Evolutionary conservation across 2,329 filamentous ascomycete species (phyloP).

Genomic region (Ustilaginoidea virens): DNA sequence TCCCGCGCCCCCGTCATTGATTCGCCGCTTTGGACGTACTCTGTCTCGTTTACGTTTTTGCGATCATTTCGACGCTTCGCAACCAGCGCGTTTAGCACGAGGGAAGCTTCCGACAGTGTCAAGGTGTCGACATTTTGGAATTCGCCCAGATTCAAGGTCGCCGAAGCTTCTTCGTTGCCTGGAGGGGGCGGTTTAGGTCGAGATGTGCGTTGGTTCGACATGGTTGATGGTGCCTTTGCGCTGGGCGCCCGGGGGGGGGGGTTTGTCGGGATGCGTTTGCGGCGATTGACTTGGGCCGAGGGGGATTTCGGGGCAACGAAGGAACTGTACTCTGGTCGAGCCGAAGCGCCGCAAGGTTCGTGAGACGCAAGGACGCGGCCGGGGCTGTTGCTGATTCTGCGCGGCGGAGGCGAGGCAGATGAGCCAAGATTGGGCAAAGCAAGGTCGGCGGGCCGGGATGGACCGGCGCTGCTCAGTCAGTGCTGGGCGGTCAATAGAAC

Average conservation of each 20-base stretch:
- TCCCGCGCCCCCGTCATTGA: constrained; percentile 4
- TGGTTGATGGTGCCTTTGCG: constrained; percentile 4
- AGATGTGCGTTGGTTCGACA: constrained; percentile 33
- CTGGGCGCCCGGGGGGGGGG: constrained; percentile 1
- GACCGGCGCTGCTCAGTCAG: no score
- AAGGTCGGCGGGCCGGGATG: no score
- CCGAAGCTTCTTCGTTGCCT: constrained; percentile 77
- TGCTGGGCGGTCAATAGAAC: no score
- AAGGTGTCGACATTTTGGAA: constrained; percentile 86
- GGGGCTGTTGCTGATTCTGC: constrained; percentile 2
- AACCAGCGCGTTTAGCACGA: constrained; percentile 82
- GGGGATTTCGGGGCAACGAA: no score
- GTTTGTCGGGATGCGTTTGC: no score
- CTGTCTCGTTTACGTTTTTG: constrained; percentile 72
- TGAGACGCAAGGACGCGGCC: no score
- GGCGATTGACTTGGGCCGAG: no score
- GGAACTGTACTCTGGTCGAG: no score
- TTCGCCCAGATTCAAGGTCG: constrained; percentile 74
- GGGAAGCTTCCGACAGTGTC: constrained; percentile 78
- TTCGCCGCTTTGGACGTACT: constrained; percentile 35
- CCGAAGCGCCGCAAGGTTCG: no score
- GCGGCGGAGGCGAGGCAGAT: not conserved
- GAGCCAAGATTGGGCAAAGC: no score
- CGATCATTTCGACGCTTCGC: constrained; percentile 64
- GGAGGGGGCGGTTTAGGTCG: constrained; percentile 52